These are phyloP conservation scores for Thelonectria blattea DNA, from an alignment of 2,329 filamentous ascomycete species.

Conservation along the genomic window DNA sequence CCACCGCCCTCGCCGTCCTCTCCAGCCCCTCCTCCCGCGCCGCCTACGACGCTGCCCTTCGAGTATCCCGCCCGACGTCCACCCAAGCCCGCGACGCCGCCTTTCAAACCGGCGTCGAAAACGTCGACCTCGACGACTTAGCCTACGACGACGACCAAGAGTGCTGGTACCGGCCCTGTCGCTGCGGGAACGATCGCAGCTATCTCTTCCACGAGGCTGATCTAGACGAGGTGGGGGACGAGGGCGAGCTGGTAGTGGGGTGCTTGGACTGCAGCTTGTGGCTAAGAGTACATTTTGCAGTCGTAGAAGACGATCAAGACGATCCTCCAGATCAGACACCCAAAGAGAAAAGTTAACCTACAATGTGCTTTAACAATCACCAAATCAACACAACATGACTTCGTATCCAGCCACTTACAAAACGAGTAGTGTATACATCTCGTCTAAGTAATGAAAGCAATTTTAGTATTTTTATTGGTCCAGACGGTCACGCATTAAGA, in stretches of 20 bases:
- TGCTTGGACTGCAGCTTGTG: constrained; percentile 72
- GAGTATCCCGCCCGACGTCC: constrained; percentile 39
- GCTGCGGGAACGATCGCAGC: constrained; percentile 68
- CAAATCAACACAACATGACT: not conserved
- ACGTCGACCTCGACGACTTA: constrained; percentile 70
- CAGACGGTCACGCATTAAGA: constrained; percentile 62
- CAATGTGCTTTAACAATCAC: not conserved
- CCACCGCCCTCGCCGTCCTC: constrained; percentile 62
- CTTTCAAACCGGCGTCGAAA: constrained; percentile 67
- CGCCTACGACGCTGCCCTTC: constrained; percentile 61
- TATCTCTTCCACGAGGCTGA: constrained; percentile 65
- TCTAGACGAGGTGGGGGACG: constrained; percentile 62
- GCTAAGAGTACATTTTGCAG: constrained; percentile 68
- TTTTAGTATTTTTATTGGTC: constrained; percentile 61
- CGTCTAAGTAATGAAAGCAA: constrained; percentile 46
- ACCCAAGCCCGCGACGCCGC: constrained; percentile 28
- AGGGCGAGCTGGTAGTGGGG: constrained; percentile 67
- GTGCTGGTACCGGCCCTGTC: constrained; percentile 64
- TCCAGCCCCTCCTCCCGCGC: constrained; percentile 55
- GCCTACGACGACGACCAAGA: constrained; percentile 54
- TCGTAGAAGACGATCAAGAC: constrained; percentile 49
- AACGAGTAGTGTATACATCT: not conserved
- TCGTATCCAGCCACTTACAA: not conserved
- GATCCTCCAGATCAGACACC: constrained; percentile 18
- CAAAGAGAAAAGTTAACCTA: constrained; percentile 34